Evolutionary conservation across 2,329 filamentous ascomycete genomes (phyloP).

Genomic region (Cladosporium sp.): DNA sequence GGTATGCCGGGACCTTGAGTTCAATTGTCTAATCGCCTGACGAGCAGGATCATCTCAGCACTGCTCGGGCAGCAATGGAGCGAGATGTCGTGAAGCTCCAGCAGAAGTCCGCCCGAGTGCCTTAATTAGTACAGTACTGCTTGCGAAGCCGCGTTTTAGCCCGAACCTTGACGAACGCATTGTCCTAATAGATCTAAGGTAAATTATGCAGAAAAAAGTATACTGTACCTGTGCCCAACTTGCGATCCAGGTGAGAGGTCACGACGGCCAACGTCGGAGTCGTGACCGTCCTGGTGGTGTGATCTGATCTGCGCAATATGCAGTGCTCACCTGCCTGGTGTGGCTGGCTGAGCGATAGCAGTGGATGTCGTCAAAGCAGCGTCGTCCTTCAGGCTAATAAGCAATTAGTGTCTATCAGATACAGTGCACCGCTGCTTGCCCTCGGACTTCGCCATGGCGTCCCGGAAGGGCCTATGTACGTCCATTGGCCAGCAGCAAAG

Average conservation of each 20-base stretch:
- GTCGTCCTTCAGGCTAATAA: no score
- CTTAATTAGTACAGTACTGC: no score
- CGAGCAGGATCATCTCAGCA: no score
- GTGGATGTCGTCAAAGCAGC: no score
- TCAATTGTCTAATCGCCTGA: no score
- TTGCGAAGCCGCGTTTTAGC: background rate
- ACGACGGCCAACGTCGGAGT: background rate
- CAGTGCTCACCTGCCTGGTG: background rate
- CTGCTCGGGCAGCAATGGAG: no score
- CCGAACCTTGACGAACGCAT: background rate
- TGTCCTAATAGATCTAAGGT: background rate
- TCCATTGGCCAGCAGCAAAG: background rate
- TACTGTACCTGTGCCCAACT: background rate
- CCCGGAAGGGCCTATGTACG: slow-evolving; percentile 1
- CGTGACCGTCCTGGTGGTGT: background rate
- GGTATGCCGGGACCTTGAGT: no score
- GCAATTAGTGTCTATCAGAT: background rate
- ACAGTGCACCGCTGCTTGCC: background rate
- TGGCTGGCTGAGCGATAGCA: background rate
- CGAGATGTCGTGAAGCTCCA: no score
- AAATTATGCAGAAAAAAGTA: background rate
- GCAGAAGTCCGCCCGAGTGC: no score
- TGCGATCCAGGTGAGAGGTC: no score
- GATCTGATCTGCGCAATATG: background rate
- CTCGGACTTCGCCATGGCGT: slow-evolving; percentile 5